Percentiles rank a stretch among this genome's conserved stretches.
Conservation (phyloP, 495 filamentous ascomycete species). For the Penicillium lividum region DNA sequence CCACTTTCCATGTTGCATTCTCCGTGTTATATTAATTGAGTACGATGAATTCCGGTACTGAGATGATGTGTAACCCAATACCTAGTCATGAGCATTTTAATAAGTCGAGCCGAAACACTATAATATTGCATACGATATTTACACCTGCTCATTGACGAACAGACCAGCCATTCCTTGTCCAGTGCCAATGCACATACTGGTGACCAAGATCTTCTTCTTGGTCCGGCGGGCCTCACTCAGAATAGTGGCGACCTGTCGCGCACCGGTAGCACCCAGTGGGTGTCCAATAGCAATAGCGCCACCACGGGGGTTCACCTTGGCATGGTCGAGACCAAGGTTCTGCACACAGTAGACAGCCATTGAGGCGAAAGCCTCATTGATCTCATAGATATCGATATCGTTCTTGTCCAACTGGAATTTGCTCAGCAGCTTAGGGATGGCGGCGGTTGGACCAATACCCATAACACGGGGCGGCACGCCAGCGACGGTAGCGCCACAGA, state of each 20-base stretch:
- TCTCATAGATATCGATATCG: slow-evolving; percentile 86
- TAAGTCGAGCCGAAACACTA: background rate
- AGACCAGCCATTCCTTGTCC: slow-evolving; percentile 84
- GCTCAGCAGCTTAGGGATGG: slow-evolving; percentile 88
- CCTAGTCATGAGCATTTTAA: background rate
- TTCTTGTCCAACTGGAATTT: slow-evolving; percentile 77
- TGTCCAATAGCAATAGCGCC: slow-evolving; percentile 81
- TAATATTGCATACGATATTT: slow-evolving; percentile 13
- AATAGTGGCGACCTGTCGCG: slow-evolving; percentile 81
- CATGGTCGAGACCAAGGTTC: slow-evolving; percentile 70
- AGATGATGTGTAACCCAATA: background rate
- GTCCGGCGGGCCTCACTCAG: slow-evolving; percentile 75
- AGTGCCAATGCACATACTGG: slow-evolving; percentile 85
- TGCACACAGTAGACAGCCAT: slow-evolving; percentile 95
- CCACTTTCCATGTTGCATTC: background rate
- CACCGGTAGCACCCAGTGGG: slow-evolving; percentile 78
- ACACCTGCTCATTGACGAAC: slow-evolving; percentile 76
- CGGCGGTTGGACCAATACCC: slow-evolving; percentile 93
- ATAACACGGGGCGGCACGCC: slow-evolving; percentile 91
- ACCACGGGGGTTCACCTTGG: slow-evolving; percentile 87
- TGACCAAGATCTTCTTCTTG: slow-evolving; percentile 81
- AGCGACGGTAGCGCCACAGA: slow-evolving; percentile 85
- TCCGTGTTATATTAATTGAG: no score
- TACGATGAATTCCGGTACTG: no score
- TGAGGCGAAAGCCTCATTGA: slow-evolving; percentile 97